Evolutionary conservation across 1,284 basidiomycete species (phyloP).

Genomic region (Leccinum pseudoinsigne): DNA sequence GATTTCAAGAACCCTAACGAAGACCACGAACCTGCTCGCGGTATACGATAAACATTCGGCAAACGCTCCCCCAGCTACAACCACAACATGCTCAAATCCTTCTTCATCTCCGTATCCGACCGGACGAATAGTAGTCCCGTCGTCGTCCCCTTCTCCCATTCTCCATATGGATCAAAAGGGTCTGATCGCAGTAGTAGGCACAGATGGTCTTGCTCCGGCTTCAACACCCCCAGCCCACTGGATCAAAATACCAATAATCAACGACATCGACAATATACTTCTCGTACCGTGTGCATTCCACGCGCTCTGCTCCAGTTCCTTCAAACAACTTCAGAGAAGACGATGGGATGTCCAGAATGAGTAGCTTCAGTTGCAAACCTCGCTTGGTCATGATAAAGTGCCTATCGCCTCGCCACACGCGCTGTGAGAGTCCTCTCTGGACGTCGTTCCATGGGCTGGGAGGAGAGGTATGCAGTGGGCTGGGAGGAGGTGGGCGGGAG

Average conservation of each 20-base stretch:
- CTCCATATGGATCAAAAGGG: slow-evolving; percentile 32
- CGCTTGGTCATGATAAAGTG: slow-evolving; percentile 35
- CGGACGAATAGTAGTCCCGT: slow-evolving; percentile 28
- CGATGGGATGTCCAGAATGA: slow-evolving; percentile 27
- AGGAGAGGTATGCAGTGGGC: not conserved
- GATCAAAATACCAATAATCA: slow-evolving; percentile 35
- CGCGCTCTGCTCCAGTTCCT: slow-evolving; percentile 6
- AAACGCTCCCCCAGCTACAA: slow-evolving; percentile 13
- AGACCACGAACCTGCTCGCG: not conserved
- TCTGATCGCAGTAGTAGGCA: slow-evolving; percentile 31
- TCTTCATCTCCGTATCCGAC: slow-evolving; percentile 22
- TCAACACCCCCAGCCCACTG: slow-evolving; percentile 26
- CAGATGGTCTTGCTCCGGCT: slow-evolving; percentile 29
- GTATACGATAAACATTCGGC: not conserved
- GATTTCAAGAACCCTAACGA: not conserved
- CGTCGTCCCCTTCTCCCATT: slow-evolving; percentile 30
- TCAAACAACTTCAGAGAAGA: slow-evolving; percentile 20
- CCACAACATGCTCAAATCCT: slow-evolving; percentile 24
- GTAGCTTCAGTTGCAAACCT: slow-evolving; percentile 30
- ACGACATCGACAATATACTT: slow-evolving; percentile 31
- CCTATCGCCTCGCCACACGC: slow-evolving; percentile 28
- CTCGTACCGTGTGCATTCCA: slow-evolving; percentile 21
- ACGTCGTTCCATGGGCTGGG: not conserved
- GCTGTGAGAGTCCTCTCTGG: not conserved
- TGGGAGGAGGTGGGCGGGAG: not conserved